phyloP scores from a whole-genome alignment of 129 eudicot genomes.

The Tagetes erecta region DNA sequence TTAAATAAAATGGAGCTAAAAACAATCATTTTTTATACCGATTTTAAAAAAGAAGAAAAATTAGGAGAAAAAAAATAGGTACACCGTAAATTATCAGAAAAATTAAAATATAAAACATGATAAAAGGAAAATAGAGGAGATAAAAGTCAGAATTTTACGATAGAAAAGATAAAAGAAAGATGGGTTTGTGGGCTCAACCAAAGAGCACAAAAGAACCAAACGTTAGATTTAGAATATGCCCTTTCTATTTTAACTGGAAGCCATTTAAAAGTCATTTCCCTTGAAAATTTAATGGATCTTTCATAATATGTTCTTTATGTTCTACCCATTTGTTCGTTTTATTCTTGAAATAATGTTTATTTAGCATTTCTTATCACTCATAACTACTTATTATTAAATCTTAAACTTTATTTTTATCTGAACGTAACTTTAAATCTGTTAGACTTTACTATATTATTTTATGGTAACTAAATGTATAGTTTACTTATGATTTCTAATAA shows the following conservation, averaged over 20 bases:
- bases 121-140: neutral
- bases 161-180: no score
- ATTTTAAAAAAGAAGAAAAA: neutral
- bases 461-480: no score
- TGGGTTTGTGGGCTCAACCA: neutral
- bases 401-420: no score
- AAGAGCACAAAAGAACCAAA: constrained; percentile 32
- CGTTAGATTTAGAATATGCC: constrained; percentile 28
- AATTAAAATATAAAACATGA: neutral
- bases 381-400: no score
- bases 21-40: no score
- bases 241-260: constrained; percentile 14
- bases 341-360: no score
- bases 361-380: no score
- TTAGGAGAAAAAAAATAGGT: neutral
- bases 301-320: constrained; percentile 23
- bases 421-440: no score
- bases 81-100: neutral
- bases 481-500: no score
- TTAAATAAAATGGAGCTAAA: constrained; percentile 28
- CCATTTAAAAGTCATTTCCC: constrained; percentile 29
- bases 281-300: constrained; percentile 32
- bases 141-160: no score
- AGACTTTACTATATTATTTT: no score
- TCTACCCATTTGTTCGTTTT: no score